Evolutionary conservation across 1,139 yeast species (phyloP), one percentile per base, ranked within the genome.

Genomic region (Yamadazyma sp.): DNA sequence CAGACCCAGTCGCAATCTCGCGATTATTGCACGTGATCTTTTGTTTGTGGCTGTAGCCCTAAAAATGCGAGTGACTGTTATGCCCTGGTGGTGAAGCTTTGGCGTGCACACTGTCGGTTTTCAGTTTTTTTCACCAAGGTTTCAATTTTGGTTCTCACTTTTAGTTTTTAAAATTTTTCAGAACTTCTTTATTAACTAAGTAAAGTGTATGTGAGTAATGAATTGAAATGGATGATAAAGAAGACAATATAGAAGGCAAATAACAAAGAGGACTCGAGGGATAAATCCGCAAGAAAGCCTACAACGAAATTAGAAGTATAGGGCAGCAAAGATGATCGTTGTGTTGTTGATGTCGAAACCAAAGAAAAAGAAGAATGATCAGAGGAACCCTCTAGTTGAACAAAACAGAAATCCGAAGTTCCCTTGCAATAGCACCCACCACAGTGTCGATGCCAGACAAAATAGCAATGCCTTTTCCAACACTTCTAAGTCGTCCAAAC

Each of bases 121-220:
- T 30, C 33, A 30, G 24, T 30, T 18, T 30, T 30, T 30, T 18
- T n/a, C 5, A 7, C 33, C 3, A 17, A 30, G 22, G 31, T 16
- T 29, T 16, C n/a, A 29, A 29, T 10, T 27, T 15, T 18, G 23
- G 33, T 30, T 30, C 33, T 18, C 33, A 18, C n/a, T 10, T 8
- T 11, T 17, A n/a, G 17, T 10, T 34, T 36, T 37, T 35, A 41
- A 41, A 41, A 41, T 26, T 41, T 41, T 41, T 38, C 41, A 41
- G 39, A 35, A 41, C 30, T 41, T 41, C 37, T 38, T 38, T 33
- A 38, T 18, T 30, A 41, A 26, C 11, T 18, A 23, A 40, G 34
- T 33, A 38, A 37, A 41, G 39, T 36, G 44, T 41, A 41, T 38
- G 44, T 41, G 17, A 33, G 29, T 26, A 26, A 26, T 12, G 29